Percentiles rank a stretch among this genome's conserved stretches.
These are phyloP conservation scores for Vitis hybrid DNA, from an alignment of 177 flowering plant genomes.

Conservation along the genomic window DNA sequence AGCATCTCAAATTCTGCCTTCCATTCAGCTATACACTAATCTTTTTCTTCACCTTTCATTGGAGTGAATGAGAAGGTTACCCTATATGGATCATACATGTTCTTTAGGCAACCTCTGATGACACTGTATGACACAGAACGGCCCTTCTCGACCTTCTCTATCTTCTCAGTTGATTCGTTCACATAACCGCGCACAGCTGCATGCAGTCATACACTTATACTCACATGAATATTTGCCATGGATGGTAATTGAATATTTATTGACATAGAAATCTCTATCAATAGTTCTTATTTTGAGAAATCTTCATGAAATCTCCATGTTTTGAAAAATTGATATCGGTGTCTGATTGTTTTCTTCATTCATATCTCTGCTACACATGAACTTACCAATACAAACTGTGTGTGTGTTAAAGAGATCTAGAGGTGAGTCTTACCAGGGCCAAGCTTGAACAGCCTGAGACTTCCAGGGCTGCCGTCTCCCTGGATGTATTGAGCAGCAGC, in stretches of 20 bases:
- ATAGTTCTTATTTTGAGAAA: no score
- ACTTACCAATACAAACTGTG: no score
- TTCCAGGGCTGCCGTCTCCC: conserved; percentile 64
- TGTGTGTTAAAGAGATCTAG: neutral
- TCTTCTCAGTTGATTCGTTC: conserved; percentile 49
- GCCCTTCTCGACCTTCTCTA: conserved; percentile 50
- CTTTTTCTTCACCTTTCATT: conserved; percentile 14
- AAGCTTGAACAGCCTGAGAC: conserved; percentile 52
- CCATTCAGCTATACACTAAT: conserved; percentile 50
- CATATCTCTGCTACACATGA: no score
- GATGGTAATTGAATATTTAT: no score
- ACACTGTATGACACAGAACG: conserved; percentile 41
- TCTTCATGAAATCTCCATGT: no score
- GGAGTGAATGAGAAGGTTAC: conserved; percentile 54
- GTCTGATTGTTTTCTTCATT: no score
- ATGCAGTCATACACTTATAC: neutral
- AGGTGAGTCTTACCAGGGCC: conserved; percentile 44
- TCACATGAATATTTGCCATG: neutral
- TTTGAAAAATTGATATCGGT: no score
- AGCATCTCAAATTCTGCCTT: conserved; percentile 42
- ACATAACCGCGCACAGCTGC: conserved; percentile 44
- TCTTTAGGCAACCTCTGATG: conserved; percentile 37
- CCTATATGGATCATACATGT: conserved; percentile 55
- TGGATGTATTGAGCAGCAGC: conserved; percentile 40
- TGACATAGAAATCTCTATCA: no score